Conservation (phyloP, 805 yeast species). For the Yarrowia sp. region DNA sequence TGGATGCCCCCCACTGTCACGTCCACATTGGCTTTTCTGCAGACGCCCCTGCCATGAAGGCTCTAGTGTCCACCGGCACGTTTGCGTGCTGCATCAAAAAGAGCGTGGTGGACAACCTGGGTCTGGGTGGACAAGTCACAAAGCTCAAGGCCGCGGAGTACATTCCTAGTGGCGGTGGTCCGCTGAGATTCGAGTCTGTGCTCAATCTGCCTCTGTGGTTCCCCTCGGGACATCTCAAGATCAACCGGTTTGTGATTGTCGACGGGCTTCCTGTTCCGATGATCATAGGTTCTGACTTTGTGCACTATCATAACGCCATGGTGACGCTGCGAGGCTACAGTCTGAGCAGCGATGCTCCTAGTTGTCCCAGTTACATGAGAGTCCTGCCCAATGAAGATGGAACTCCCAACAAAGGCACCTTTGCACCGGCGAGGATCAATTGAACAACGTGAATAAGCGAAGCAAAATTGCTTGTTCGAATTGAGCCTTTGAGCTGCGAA, state of each 20-base stretch:
- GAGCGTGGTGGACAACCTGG: slow-evolving; percentile 26
- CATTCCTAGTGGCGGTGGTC: slow-evolving; percentile 20
- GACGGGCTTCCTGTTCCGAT: slow-evolving; percentile 24
- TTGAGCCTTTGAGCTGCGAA: too few relatives aligned
- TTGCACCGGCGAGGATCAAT: not conserved
- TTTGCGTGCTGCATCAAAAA: slow-evolving; percentile 22
- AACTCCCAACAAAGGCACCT: slow-evolving; percentile 1
- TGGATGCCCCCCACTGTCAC: slow-evolving; percentile 33
- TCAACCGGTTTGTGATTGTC: slow-evolving; percentile 18
- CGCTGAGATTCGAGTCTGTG: slow-evolving; percentile 14
- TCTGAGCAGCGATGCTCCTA: slow-evolving; percentile 5
- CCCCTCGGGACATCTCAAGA: slow-evolving; percentile 23
- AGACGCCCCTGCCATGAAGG: slow-evolving; percentile 13
- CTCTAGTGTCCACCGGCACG: slow-evolving; percentile 27
- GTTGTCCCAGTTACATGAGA: slow-evolving; percentile 25
- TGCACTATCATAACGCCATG: slow-evolving; percentile 19
- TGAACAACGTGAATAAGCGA: too few relatives aligned
- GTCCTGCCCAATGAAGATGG: slow-evolving; percentile 8
- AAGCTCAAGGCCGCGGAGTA: slow-evolving; percentile 14
- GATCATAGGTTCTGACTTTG: slow-evolving; percentile 31
- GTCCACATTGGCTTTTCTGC: slow-evolving; percentile 31
- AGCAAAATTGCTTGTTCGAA: too few relatives aligned
- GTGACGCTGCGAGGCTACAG: slow-evolving; percentile 29
- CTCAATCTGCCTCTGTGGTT: slow-evolving; percentile 31
- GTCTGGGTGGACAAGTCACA: slow-evolving; percentile 4